A percentile compares a stretch with the other conserved stretches of the same genome.
phyloP scores from a whole-genome alignment of 257 asterid species.

The Jacaranda copaia region DNA sequence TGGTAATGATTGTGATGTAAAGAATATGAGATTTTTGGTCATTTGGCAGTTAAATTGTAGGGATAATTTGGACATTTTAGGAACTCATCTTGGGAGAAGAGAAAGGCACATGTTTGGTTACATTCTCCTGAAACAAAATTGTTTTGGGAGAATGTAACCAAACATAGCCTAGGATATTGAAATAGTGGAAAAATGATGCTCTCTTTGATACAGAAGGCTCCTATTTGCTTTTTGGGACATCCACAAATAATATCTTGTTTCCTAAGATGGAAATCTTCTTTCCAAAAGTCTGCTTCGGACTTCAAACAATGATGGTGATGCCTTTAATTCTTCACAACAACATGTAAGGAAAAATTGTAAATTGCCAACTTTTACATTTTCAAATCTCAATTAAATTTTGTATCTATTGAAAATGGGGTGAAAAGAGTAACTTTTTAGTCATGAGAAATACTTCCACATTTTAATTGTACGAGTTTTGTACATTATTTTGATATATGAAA shows the following conservation, averaged over 20 bases:
- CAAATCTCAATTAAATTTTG: conserved; percentile 8
- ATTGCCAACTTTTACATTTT: neutral
- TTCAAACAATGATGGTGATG: neutral
- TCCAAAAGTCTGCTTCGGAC: neutral
- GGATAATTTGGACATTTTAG: too few species aligned
- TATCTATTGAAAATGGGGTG: neutral
- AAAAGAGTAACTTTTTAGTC: neutral
- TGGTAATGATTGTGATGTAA: too few species aligned
- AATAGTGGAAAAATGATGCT: neutral
- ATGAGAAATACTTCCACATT: neutral
- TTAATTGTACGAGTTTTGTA: neutral
- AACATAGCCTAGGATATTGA: too few species aligned
- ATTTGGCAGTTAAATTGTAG: too few species aligned
- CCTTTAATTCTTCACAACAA: neutral
- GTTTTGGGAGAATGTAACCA: too few species aligned
- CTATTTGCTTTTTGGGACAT: conserved; percentile 6
- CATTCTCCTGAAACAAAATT: too few species aligned
- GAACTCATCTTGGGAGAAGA: too few species aligned
- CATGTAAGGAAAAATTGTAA: neutral
- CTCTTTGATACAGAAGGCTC: neutral
- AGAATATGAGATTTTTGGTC: too few species aligned
- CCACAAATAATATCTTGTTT: neutral
- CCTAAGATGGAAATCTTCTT: neutral
- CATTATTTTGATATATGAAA: neutral
- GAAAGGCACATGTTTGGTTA: too few species aligned